Percentiles rank a stretch among this genome's conserved stretches.
These are phyloP conservation scores for Volvariella volvacea DNA, from an alignment of 1,284 basidiomycete genomes.

Conservation along the genomic window DNA sequence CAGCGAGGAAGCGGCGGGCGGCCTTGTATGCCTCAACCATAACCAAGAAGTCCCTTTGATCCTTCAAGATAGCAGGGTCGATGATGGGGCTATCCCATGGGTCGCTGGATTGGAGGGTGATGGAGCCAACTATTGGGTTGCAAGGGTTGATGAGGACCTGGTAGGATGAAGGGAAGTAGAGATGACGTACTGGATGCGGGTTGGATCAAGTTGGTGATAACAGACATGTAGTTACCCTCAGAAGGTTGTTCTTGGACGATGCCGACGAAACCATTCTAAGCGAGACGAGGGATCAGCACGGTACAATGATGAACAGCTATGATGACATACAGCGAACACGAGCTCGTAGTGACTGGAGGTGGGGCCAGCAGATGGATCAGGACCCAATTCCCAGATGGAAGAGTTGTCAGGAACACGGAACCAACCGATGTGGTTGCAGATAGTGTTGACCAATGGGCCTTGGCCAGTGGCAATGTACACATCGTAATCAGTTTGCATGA, in stretches of 20 bases:
- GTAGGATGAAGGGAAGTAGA: background rate
- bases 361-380: constrained; percentile 30
- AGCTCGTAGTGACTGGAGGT: constrained; percentile 24
- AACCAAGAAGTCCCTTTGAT: constrained; percentile 28
- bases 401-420: constrained; percentile 23
- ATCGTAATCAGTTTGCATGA: background rate
- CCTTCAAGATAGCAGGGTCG: constrained; percentile 25
- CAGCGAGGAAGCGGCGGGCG: constrained; percentile 22
- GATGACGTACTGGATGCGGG: background rate
- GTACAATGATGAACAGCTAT: constrained; percentile 12
- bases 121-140: constrained; percentile 19
- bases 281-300: background rate
- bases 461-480: background rate
- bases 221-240: background rate
- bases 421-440: constrained; percentile 11
- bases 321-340: constrained; percentile 21
- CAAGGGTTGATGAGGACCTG: background rate
- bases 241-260: background rate
- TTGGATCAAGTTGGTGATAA: background rate
- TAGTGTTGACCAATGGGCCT: background rate
- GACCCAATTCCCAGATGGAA: constrained; percentile 17
- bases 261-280: background rate
- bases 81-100: constrained; percentile 33
- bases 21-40: constrained; percentile 25
- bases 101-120: constrained; percentile 25